Conservation (phyloP, 2,329 filamentous ascomycete species). For the Neonectria ditissima region DNA sequence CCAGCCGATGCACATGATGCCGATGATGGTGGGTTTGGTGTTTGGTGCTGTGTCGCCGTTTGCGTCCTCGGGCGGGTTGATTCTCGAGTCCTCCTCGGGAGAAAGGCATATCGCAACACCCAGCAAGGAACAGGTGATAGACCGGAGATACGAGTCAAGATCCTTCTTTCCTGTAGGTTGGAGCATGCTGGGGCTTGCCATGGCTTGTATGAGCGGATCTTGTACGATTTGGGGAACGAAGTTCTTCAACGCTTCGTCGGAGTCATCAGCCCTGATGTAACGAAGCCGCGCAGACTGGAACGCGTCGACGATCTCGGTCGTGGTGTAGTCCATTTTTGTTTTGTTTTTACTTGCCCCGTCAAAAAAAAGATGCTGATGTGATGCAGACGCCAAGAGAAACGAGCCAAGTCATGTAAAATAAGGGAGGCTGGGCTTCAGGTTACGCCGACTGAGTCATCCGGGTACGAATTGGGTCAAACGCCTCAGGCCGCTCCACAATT, state of each 20-base stretch:
- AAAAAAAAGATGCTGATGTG: too few species aligned
- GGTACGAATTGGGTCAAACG: not conserved
- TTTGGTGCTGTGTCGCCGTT: not conserved
- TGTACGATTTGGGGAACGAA: conserved; percentile 27
- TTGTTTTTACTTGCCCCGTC: too few species aligned
- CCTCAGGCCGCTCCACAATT: not conserved
- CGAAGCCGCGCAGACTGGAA: conserved; percentile 27
- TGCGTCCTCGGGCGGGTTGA: not conserved
- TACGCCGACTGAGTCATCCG: not conserved
- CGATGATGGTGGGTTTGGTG: conserved; percentile 24
- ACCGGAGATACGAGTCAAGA: conserved; percentile 21
- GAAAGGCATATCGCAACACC: conserved; percentile 28
- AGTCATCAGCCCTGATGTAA: conserved; percentile 26
- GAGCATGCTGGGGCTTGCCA: conserved; percentile 18
- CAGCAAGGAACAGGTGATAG: conserved; percentile 22
- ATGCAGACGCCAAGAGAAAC: too few species aligned
- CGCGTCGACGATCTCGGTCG: conserved; percentile 21
- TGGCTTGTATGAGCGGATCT: conserved; percentile 25
- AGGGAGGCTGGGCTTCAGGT: too few species aligned
- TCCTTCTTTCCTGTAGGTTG: conserved; percentile 23
- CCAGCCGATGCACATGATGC: conserved; percentile 31
- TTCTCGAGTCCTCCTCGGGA: conserved; percentile 7
- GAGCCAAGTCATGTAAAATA: too few species aligned
- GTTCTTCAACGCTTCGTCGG: conserved; percentile 13
- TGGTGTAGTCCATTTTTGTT: conserved; percentile 16